A percentile compares a stretch with the other conserved stretches of the same genome.
phyloP scores from a whole-genome alignment of 805 yeast genomes.

The Ogataea methanolica region DNA sequence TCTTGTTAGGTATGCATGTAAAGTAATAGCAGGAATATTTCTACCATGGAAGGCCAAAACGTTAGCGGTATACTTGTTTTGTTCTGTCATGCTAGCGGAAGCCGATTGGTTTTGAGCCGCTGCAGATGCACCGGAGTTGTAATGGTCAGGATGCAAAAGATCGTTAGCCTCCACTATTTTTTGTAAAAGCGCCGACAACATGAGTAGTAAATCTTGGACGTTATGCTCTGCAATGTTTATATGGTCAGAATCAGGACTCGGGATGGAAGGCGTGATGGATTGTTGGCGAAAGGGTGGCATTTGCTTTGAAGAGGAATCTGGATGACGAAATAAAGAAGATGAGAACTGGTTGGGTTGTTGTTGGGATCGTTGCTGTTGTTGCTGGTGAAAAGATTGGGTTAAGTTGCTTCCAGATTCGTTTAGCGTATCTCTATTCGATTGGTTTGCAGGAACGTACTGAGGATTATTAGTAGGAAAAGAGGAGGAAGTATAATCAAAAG shows the following conservation, averaged over 20 bases:
- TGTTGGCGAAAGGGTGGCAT: constrained; percentile 1
- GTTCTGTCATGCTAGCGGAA: constrained; percentile 13
- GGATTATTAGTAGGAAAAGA: constrained; percentile 9
- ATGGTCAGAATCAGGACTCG: constrained; percentile 35
- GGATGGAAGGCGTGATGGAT: neutral
- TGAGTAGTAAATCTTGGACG: constrained; percentile 69
- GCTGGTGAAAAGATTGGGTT: constrained; percentile 9
- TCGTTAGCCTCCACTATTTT: constrained; percentile 91
- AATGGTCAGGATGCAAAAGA: constrained; percentile 65
- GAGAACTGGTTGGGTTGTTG: constrained; percentile 7
- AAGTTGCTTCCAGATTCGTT: constrained; percentile 2
- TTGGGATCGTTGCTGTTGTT: constrained; percentile 10
- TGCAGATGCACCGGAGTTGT: constrained; percentile 33
- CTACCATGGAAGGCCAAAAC: constrained; percentile 93
- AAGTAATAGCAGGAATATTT: constrained; percentile 90
- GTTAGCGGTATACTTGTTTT: constrained; percentile 53
- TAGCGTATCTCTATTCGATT: constrained; percentile 2
- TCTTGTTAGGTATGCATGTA: constrained; percentile 84
- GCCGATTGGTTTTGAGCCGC: constrained; percentile 13
- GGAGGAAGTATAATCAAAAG: constrained; percentile 12
- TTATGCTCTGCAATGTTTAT: constrained; percentile 80
- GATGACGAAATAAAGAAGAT: neutral
- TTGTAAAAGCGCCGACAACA: constrained; percentile 81
- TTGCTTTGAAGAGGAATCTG: neutral
- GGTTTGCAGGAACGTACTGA: constrained; percentile 6